Base-by-base conservation (phyloP, 768 basidiomycete species). In the Lyophyllum shimeji region DNA sequence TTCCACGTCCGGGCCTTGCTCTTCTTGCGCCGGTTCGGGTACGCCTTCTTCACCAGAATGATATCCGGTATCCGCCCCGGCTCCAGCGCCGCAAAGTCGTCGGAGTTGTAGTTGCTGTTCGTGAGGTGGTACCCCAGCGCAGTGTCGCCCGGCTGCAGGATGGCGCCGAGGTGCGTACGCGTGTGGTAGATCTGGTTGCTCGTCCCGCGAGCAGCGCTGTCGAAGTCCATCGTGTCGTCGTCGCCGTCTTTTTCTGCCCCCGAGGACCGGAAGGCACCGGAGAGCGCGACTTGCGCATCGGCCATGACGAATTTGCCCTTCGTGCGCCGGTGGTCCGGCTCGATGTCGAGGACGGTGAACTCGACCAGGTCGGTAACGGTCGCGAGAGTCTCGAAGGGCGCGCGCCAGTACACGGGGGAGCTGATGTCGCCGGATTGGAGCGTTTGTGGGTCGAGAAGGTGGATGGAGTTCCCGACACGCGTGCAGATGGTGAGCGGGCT, bases 271-370 rank as follows among this genome's bases (percentile, higher is more conserved):
- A 93, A 93, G 0, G 90, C 90, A 18, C 88, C 87, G 0, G 87
- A 82, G 11, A 94, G 79, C 1, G 93, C 92, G 29, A 99, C 93
- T 69, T 98, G 95, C 0, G 91, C 94, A 49, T 79, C 73, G 67
- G 83, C 66, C 82, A 95, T 81, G 39, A 97, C 84, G 72, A 83
- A 87, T 66, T 93, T 94, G 17, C 92, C 93, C 47, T 81, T 78
- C 39, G 77, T 74, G 8, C 70, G 68, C 5, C 77, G 71, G 78
- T 58, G 53, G 15, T 94, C 88, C 0, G 90, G 88, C 69, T 98
- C 97, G 63, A 98, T 80, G 71, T 98, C 97, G 57, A 98, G 82
- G 0, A 99, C 85, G 24, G 94, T 90, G 74, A 98, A 98, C 72
- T 98, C 96, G 52, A 94, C 84, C 48, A 98, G 85, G 64, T 97